Conservation (phyloP, 108 stramenopile genomes). For the Pseudonitzschia multiseries region DNA sequence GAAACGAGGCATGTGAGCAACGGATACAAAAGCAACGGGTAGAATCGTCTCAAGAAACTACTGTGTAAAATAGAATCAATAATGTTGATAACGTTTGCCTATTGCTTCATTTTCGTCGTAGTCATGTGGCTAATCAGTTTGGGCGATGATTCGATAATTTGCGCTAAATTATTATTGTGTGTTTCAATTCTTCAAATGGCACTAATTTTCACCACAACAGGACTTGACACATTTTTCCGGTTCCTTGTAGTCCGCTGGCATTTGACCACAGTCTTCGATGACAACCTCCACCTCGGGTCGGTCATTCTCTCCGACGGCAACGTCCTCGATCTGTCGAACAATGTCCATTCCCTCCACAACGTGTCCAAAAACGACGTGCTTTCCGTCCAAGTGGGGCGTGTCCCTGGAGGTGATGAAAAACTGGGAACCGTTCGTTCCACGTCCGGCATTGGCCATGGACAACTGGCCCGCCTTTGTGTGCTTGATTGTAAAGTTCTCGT, state of each 20-base stretch:
- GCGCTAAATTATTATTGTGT: background rate
- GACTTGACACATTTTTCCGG: background rate
- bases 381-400: conserved; percentile 92
- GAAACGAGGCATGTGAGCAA: no score
- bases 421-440: conserved; percentile 51
- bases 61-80: no score
- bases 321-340: conserved; percentile 84
- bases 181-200: background rate
- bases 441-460: conserved; percentile 88
- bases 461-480: conserved; percentile 80
- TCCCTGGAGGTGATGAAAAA: conserved; percentile 92
- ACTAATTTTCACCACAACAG: background rate
- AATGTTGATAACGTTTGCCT: no score
- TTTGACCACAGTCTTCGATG: conserved; percentile 93
- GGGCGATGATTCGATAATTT: background rate
- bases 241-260: conserved; percentile 49
- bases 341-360: conserved; percentile 97
- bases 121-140: no score
- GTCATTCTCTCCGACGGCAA: conserved; percentile 53
- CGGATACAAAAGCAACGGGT: no score
- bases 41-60: no score
- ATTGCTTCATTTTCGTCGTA: no score
- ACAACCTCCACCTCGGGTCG: conserved; percentile 84
- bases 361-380: conserved; percentile 99
- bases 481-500: conserved; percentile 89